Conservation (phyloP, 2,329 filamentous ascomycete genomes). For the Piedraia hortae region DNA sequence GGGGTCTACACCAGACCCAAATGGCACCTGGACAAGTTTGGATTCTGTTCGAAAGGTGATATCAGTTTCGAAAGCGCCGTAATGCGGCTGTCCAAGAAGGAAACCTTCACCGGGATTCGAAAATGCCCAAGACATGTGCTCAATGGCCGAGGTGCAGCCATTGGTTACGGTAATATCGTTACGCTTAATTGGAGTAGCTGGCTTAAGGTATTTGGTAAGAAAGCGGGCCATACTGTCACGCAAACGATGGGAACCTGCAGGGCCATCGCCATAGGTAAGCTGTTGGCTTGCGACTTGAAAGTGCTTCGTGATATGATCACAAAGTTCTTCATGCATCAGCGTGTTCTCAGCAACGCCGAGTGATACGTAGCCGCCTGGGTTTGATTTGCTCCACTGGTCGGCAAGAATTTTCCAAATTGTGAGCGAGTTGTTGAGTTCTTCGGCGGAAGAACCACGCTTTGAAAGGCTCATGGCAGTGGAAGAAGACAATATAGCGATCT, state of each 20-base stretch:
- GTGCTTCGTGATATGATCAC: too few relatives aligned
- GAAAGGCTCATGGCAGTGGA: too few relatives aligned
- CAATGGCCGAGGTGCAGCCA: constrained; percentile 17
- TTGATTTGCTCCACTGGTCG: too few relatives aligned
- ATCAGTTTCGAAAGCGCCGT: constrained; percentile 22
- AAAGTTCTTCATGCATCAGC: too few relatives aligned
- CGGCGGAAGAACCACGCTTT: too few relatives aligned
- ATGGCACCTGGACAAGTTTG: constrained; percentile 15
- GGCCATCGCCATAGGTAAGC: constrained; percentile 14
- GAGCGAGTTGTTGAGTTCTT: too few relatives aligned
- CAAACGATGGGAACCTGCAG: constrained; percentile 15
- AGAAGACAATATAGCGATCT: too few relatives aligned
- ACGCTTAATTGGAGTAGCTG: constrained; percentile 11
- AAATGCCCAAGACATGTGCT: constrained; percentile 18
- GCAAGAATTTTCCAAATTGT: too few relatives aligned
- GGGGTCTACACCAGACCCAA: constrained; percentile 13
- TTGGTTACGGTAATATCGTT: constrained; percentile 16
- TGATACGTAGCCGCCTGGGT: too few relatives aligned
- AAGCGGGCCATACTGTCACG: constrained; percentile 16
- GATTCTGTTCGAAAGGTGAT: constrained; percentile 18
- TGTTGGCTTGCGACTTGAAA: background rate
- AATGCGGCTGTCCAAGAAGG: constrained; percentile 19
- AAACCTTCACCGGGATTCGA: constrained; percentile 20
- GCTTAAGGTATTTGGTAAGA: constrained; percentile 17
- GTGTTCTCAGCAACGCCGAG: too few relatives aligned